These are phyloP conservation scores for Porcisia hertigi DNA, from an alignment of 208 protist species.

Conservation along the genomic window DNA sequence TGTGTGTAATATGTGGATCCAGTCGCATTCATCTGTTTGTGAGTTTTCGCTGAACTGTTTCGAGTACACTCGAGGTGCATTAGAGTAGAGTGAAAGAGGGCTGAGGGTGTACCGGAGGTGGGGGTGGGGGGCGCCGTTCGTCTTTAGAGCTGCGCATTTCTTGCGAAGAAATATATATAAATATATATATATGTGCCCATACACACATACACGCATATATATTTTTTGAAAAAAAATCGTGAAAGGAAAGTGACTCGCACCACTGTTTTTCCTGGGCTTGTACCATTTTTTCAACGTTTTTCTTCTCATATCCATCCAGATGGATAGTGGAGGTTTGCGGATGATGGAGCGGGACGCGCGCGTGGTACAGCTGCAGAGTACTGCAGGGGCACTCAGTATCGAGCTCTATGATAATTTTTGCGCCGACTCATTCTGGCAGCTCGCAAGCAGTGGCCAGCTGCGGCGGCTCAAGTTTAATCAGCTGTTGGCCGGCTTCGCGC, in stretches of 20 bases:
- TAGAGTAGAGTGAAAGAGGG: no score
- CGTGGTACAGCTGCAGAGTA: conserved; percentile 53
- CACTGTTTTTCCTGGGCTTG: background rate
- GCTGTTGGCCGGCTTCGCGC: conserved; percentile 39
- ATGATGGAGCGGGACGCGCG: conserved; percentile 8
- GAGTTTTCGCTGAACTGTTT: no score
- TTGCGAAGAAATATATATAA: no score
- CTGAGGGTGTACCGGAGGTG: no score
- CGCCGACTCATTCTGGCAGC: conserved; percentile 39
- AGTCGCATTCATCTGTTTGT: no score
- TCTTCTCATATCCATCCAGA: background rate
- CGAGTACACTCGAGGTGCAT: no score
- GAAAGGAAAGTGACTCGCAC: background rate
- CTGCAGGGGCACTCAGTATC: conserved; percentile 43
- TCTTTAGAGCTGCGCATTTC: no score
- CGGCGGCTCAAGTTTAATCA: conserved; percentile 33
- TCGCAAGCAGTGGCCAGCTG: conserved; percentile 59
- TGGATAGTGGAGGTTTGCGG: background rate
- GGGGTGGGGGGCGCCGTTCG: no score
- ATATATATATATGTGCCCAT: no score
- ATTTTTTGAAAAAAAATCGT: background rate
- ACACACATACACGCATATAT: background rate
- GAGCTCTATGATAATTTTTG: conserved; percentile 53
- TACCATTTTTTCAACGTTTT: background rate
- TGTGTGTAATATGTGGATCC: no score